phyloP scores from a whole-genome alignment of 768 basidiomycete species.

The Exidia glandulosa region DNA sequence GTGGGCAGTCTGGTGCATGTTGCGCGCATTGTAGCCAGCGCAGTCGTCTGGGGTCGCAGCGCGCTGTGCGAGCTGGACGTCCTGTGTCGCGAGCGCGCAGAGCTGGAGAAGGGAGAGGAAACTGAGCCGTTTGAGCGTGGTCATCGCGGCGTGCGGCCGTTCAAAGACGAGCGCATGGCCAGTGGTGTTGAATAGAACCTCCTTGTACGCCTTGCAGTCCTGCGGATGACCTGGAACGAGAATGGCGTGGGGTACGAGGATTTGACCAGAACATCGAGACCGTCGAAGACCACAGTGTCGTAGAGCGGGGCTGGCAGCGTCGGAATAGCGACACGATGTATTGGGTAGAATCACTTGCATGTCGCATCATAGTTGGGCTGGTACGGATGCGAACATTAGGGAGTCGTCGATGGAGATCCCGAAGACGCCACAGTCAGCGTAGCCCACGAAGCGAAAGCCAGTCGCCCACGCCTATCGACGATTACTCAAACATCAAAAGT shows the following conservation, averaged over 20 bases:
- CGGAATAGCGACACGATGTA: too few species aligned
- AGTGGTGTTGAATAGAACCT: slow-evolving; percentile 52
- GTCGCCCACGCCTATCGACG: too few species aligned
- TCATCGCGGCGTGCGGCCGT: slow-evolving; percentile 41
- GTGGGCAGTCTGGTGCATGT: slow-evolving; percentile 27
- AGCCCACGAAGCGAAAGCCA: too few species aligned
- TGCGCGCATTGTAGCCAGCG: slow-evolving; percentile 42
- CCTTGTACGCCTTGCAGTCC: slow-evolving; percentile 32
- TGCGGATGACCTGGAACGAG: slow-evolving; percentile 46
- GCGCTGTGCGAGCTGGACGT: neutral
- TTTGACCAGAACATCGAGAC: too few species aligned
- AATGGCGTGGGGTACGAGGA: slow-evolving; percentile 54
- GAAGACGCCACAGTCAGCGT: too few species aligned
- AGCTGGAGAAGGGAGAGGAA: neutral
- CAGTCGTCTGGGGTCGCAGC: neutral
- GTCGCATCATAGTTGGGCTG: too few species aligned
- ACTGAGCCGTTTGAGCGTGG: neutral
- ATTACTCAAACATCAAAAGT: too few species aligned
- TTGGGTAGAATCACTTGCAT: too few species aligned
- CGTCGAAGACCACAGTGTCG: too few species aligned
- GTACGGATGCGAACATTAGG: too few species aligned
- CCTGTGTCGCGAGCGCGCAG: neutral
- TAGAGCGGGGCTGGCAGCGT: too few species aligned
- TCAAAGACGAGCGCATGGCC: slow-evolving; percentile 60
- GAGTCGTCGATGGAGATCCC: too few species aligned